A percentile compares a stretch with the other conserved stretches of the same genome.
Evolutionary conservation across 257 asterid genomes (phyloP).

Genomic region (Thymus mandschuricus): DNA sequence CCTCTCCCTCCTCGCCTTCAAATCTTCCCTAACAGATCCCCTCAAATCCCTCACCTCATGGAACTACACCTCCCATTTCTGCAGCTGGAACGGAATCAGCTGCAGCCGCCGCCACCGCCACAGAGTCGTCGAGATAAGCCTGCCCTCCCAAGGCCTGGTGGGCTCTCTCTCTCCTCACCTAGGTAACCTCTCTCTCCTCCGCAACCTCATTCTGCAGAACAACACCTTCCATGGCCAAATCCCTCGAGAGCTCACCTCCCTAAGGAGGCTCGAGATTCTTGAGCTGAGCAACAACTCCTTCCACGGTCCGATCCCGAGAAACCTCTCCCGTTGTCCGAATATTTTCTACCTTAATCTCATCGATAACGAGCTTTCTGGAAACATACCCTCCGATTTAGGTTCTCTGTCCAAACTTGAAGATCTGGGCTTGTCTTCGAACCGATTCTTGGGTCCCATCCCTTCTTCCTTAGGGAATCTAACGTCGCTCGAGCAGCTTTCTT

Average conservation of each 20-base stretch:
- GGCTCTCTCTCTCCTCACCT: conserved; percentile 9
- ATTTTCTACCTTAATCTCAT: background rate
- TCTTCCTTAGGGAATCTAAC: conserved; percentile 8
- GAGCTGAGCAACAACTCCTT: background rate
- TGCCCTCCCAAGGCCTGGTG: conserved; percentile 3
- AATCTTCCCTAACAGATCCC: conserved; percentile 8
- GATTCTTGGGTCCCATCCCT: background rate
- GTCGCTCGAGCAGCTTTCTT: background rate
- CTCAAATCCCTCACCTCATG: conserved; percentile 1
- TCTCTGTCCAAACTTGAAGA: background rate
- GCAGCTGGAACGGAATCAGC: conserved; percentile 18
- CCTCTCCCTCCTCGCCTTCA: background rate
- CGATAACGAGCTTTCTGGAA: background rate
- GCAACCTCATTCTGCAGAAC: background rate
- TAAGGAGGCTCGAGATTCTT: background rate
- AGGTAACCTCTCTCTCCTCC: conserved; percentile 20
- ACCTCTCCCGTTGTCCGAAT: background rate
- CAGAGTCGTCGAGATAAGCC: background rate
- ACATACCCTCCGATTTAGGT: background rate
- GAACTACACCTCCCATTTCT: conserved; percentile 16
- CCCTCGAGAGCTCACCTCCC: background rate
- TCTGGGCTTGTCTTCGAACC: background rate
- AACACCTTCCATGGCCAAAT: conserved; percentile 16
- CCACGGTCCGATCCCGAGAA: background rate
- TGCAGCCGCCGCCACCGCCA: background rate